Evolutionary conservation across 1,284 basidiomycete species (phyloP), one percentile per base, ranked within the genome.

Genomic region (Wallemia ichthyophaga): DNA sequence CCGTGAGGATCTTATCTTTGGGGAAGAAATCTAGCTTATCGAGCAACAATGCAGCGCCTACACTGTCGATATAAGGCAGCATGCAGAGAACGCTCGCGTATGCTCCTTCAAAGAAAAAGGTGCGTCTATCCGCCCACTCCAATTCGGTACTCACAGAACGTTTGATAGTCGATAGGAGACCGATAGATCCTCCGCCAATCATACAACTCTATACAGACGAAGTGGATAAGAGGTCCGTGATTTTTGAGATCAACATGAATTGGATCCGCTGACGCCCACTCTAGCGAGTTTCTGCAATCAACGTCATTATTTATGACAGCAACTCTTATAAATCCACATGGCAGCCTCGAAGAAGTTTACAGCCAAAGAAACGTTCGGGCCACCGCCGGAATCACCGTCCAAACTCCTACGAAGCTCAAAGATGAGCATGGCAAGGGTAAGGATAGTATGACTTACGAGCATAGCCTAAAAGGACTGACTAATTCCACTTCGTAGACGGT

Each of bases 51-150:
- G 13, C n/a, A 56, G 24, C 7, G 23, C 25, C 11, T 56, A 26
- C 25, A 56, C 55, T 25, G 15, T 56, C 9, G 17, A 56, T 17
- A 27, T 56, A 5, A 25, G 55, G n/a, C 55, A 56, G 27, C 25
- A 56, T 25, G 55, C 55, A 7, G n/a, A 23, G 11, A 25, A 56
- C 17, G 55, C 55, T 9, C 55, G 55, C 15, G 55, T 56, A 11
- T 56, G 55, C 25, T 56, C 55, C 3, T 56, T 56, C 25, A 56
- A 27, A 27, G 55, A 56, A 24, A 56, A 56, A 27, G 55, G 55
- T 56, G 24, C 55, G 55, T 56, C 25, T 25, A 9, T 25, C 55
- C 15, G 15, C 15, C 5, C 27, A 25, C 25, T 5, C 48, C 48
- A 54, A 5, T n/a, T 25, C 48, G 48, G 19, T 5, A 24, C 25